Percentiles rank a stretch among this genome's conserved stretches.
phyloP scores from a whole-genome alignment of 805 yeast genomes.

The Naumovozyma castellii region DNA sequence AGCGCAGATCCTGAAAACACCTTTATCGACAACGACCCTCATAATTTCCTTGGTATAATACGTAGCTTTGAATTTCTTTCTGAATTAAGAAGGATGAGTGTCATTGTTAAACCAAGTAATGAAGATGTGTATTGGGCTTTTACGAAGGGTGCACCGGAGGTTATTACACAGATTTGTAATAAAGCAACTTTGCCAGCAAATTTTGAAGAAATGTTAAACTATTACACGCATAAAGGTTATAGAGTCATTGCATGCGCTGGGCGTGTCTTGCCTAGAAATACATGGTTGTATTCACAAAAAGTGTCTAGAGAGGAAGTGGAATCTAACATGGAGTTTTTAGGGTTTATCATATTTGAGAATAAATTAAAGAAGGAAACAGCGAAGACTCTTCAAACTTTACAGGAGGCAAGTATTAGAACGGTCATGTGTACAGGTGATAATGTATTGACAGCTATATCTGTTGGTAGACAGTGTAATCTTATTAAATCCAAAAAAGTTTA shows the following conservation, averaged over 20 bases:
- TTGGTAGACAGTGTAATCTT: constrained; percentile 74
- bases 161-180: constrained; percentile 68
- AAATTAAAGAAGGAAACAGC: constrained; percentile 66
- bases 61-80: constrained; percentile 76
- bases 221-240: constrained; percentile 87
- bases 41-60: constrained; percentile 37
- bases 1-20: constrained; percentile 21
- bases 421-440: constrained; percentile 98
- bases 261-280: constrained; percentile 38
- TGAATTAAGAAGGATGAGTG: constrained; percentile 83
- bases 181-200: constrained; percentile 64
- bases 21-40: constrained; percentile 30
- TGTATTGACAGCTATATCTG: constrained; percentile 87
- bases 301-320: constrained; percentile 60
- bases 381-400: constrained; percentile 48
- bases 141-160: constrained; percentile 97
- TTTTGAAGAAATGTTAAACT: constrained; percentile 62
- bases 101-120: constrained; percentile 44
- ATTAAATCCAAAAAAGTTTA: constrained; percentile 42
- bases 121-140: constrained; percentile 40
- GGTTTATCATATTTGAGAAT: constrained; percentile 89
- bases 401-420: constrained; percentile 65
- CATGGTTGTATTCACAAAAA: constrained; percentile 42
- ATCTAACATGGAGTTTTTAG: constrained; percentile 58
- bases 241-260: constrained; percentile 93